phyloP scores from a whole-genome alignment of 1,284 basidiomycete genomes.

The Cutaneotrichosporon sp. region DNA sequence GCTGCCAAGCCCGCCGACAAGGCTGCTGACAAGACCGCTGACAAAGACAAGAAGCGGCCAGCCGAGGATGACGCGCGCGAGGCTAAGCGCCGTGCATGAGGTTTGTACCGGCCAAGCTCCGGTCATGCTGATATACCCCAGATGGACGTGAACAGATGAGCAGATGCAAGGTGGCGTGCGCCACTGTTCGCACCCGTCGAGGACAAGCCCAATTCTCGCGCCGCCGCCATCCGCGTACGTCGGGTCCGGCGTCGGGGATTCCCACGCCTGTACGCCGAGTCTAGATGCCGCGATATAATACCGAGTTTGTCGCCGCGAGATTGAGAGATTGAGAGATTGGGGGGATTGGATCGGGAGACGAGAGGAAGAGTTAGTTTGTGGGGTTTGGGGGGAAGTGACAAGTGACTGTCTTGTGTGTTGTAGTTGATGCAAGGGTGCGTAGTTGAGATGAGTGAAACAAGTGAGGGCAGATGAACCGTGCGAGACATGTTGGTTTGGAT shows the following conservation, averaged over 20 bases:
- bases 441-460: too few relatives aligned
- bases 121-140: background rate
- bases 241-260: background rate
- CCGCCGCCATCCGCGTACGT: background rate
- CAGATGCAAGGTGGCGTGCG: background rate
- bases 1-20: conserved; percentile 14
- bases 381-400: background rate
- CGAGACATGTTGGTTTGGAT: too few relatives aligned
- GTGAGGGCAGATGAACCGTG: too few relatives aligned
- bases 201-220: background rate
- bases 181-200: background rate
- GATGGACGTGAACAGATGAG: background rate
- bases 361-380: background rate
- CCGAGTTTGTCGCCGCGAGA: background rate
- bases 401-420: background rate
- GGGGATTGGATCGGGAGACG: background rate
- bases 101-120: background rate
- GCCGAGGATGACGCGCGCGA: background rate
- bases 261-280: background rate
- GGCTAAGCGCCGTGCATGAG: conserved; percentile 9
- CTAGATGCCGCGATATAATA: background rate
- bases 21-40: background rate
- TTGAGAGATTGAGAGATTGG: background rate
- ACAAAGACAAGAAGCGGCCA: background rate
- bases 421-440: background rate